Evolutionary conservation across 306 rosid genomes (phyloP), one percentile per base, ranked within the genome.

Genomic region (Cucurbita maxima): DNA sequence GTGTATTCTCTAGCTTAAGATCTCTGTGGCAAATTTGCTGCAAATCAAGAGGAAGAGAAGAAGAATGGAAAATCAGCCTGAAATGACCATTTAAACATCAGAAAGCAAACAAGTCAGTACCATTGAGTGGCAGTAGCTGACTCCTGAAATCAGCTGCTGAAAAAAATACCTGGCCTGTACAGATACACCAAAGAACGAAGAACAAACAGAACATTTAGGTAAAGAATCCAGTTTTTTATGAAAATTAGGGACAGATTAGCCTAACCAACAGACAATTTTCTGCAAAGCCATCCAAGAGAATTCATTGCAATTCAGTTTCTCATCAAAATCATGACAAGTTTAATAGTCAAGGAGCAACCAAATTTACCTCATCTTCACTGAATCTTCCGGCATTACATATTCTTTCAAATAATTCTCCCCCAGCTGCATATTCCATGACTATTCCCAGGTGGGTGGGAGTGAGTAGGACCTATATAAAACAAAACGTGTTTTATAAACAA

Each of bases 21-120:
- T 95, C 99, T 80, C 99, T 91, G 69, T 95, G 99, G 77, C 99
- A 95, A 78, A 95, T 91, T 89, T 91, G 89, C 99, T 95, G 85
- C 74, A 78, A 63, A 61, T 20, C 45, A 58, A 40, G 15, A 54
- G 44, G 56, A 58, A 63, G 43, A 47, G 5, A 56, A 78, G 14
- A 57, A 60, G 8, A 66, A 11, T 16, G 54, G 45, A 81, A 58
- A 63, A 57, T 18, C 51, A 41, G 9, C 16, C 54, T 38, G 67
- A 72, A 50, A 34, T 40, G 16, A 52, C 41, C n/a, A 55, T 10
- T 8, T 13, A 13, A 12, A 58, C 40, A 75, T 16, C 18, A 66
- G 14, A 18, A 53, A 64, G 11, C 38, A 57, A n/a, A 13, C 78
- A 71, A 41, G 37, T 54, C 45, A 41, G 58, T 85, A 95, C 99